phyloP scores from a whole-genome alignment of 2,329 filamentous ascomycete species.

The Penicillium expansum region DNA sequence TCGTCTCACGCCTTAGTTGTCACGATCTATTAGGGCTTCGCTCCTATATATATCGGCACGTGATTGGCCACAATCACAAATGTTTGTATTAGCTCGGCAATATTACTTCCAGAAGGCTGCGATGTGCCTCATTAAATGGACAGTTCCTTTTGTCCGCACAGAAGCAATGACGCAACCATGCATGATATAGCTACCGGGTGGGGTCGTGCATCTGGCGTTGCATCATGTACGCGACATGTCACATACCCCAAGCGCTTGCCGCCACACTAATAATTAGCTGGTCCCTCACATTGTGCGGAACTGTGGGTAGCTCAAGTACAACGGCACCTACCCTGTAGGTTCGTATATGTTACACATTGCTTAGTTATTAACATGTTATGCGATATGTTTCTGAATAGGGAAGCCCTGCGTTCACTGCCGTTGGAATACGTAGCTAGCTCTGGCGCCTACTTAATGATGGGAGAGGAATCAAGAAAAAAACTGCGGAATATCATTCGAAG shows the following conservation, averaged over 20 bases:
- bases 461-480: neutral
- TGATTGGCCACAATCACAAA: neutral
- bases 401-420: no score
- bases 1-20: neutral
- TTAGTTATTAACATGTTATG: neutral
- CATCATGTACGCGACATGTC: constrained; percentile 1
- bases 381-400: neutral
- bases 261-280: neutral
- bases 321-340: neutral
- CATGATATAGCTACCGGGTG: neutral
- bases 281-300: neutral
- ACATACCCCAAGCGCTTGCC: neutral
- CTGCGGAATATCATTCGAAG: neutral
- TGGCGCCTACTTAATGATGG: neutral
- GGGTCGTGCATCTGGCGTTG: neutral
- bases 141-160: neutral
- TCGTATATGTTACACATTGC: neutral
- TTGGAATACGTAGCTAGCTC: neutral
- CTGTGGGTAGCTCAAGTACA: neutral
- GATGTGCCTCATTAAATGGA: neutral
- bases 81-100: neutral
- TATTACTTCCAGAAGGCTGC: neutral
- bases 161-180: neutral
- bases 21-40: constrained; percentile 8
- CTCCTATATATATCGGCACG: neutral